A percentile compares a stretch with the other conserved stretches of the same genome.
Evolutionary conservation across 2,329 filamentous ascomycete species (phyloP).

Genomic region (Fusarium anguioides): DNA sequence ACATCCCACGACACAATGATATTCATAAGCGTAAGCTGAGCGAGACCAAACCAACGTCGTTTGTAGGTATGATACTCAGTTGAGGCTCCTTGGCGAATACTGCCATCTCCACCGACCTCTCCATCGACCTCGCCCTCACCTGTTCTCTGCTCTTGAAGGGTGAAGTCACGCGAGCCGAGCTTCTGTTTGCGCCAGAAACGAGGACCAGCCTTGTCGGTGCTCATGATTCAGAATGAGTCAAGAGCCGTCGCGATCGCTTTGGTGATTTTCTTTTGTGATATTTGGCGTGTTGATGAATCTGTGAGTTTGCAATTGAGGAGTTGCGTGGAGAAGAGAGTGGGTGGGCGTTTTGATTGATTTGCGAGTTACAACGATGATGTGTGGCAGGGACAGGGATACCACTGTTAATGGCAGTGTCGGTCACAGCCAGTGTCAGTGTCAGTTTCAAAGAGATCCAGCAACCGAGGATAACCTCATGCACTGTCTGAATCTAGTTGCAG

Average conservation of each 20-base stretch:
- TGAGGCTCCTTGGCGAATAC: conserved; percentile 45
- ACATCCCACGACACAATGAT: conserved; percentile 96
- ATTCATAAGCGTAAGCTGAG: conserved; percentile 87
- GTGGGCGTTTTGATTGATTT: conserved; percentile 1
- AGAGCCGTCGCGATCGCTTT: conserved; percentile 6
- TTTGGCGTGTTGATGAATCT: neutral
- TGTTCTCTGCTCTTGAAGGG: conserved; percentile 42
- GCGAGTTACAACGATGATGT: neutral
- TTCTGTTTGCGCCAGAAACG: conserved; percentile 49
- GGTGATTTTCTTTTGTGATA: conserved; percentile 16
- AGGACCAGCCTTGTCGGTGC: conserved; percentile 29
- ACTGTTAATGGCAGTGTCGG: neutral
- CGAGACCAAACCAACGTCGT: conserved; percentile 87
- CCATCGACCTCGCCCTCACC: conserved; percentile 38
- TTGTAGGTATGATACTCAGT: conserved; percentile 72
- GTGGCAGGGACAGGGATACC: conserved; percentile 7
- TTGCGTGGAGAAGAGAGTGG: neutral
- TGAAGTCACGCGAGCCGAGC: conserved; percentile 46
- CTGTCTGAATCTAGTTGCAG: neutral
- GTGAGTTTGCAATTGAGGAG: neutral
- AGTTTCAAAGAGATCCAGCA: neutral
- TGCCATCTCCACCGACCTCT: conserved; percentile 38
- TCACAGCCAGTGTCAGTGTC: neutral
- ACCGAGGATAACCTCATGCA: neutral
- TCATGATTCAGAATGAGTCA: conserved; percentile 33